Percentiles rank a stretch among this genome's conserved stretches.
phyloP scores from a whole-genome alignment of 345 rosid species.

The Hypericum perforatum region DNA sequence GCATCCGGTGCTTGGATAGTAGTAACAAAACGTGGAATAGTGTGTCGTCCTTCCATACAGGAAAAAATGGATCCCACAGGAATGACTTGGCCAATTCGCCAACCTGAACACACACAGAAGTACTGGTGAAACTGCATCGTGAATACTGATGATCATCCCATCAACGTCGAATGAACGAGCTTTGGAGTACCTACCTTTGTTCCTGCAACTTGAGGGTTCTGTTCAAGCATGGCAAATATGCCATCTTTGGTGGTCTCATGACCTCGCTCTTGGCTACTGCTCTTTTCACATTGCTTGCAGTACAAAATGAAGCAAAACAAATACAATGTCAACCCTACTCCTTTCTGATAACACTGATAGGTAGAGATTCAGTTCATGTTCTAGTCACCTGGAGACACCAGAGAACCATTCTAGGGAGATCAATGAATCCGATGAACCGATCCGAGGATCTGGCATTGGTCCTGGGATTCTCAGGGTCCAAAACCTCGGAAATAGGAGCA shows the following conservation, averaged over 20 bases:
- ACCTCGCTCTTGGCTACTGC: not conserved
- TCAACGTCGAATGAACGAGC: too few species aligned
- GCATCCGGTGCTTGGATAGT: slow-evolving; percentile 28
- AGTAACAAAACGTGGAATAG: slow-evolving; percentile 35
- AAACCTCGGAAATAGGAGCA: slow-evolving; percentile 33
- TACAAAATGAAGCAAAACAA: not conserved
- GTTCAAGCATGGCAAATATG: slow-evolving; percentile 26
- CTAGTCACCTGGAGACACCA: slow-evolving; percentile 31
- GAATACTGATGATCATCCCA: too few species aligned
- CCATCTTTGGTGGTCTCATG: slow-evolving; percentile 11
- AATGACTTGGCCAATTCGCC: slow-evolving; percentile 36
- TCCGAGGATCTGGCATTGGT: slow-evolving; percentile 20
- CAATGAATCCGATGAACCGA: slow-evolving; percentile 32
- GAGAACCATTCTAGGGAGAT: slow-evolving; percentile 29
- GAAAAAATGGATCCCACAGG: slow-evolving; percentile 37
- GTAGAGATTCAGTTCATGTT: too few species aligned
- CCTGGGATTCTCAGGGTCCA: slow-evolving; percentile 9
- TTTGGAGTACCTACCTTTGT: slow-evolving; percentile 17
- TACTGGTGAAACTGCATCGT: too few species aligned
- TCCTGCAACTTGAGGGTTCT: slow-evolving; percentile 21
- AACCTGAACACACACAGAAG: slow-evolving; percentile 10
- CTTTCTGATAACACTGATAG: too few species aligned
- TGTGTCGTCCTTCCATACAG: slow-evolving; percentile 28
- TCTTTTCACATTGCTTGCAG: slow-evolving; percentile 20
- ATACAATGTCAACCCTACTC: too few species aligned